Conservation (phyloP, 2,329 filamentous ascomycete genomes). For the Diaporthe batatas region DNA sequence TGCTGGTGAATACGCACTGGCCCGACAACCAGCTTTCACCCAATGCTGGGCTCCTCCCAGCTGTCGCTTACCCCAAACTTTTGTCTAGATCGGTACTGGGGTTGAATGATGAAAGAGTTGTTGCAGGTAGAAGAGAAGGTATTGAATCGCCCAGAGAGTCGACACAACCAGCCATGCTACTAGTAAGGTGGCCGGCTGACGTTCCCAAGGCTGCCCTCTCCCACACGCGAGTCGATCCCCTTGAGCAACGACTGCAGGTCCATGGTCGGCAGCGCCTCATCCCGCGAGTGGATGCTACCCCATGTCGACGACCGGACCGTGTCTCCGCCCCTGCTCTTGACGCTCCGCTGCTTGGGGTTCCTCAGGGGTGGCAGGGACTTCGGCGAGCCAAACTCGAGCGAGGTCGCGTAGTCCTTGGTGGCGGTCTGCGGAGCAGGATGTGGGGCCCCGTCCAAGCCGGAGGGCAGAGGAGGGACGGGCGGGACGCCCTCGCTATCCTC, state of each 20-base stretch:
- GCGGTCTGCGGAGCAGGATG: conserved; percentile 34
- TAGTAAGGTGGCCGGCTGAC: conserved; percentile 65
- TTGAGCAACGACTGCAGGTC: conserved; percentile 64
- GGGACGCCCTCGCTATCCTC: conserved; percentile 60
- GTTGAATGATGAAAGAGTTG: not conserved
- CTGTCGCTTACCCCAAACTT: not conserved
- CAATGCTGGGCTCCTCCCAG: not conserved
- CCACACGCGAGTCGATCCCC: conserved; percentile 63
- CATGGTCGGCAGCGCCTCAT: conserved; percentile 52
- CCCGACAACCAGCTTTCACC: not conserved
- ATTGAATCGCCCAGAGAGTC: too few species aligned
- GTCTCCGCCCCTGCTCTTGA: conserved; percentile 60
- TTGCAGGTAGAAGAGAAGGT: too few species aligned
- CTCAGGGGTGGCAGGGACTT: conserved; percentile 41
- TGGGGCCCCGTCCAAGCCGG: conserved; percentile 45
- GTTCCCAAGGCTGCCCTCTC: conserved; percentile 61
- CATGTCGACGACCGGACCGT: conserved; percentile 53
- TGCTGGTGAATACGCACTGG: not conserved
- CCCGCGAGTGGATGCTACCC: conserved; percentile 48
- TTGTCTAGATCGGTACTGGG: not conserved
- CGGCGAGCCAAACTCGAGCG: conserved; percentile 18
- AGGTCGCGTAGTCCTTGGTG: conserved; percentile 40
- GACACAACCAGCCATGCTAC: not conserved
- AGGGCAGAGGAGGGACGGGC: conserved; percentile 68
- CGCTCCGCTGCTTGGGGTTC: conserved; percentile 51